Evolutionary conservation across 1,139 yeast species (phyloP).

Genomic region (Suhomyces terraborum): DNA sequence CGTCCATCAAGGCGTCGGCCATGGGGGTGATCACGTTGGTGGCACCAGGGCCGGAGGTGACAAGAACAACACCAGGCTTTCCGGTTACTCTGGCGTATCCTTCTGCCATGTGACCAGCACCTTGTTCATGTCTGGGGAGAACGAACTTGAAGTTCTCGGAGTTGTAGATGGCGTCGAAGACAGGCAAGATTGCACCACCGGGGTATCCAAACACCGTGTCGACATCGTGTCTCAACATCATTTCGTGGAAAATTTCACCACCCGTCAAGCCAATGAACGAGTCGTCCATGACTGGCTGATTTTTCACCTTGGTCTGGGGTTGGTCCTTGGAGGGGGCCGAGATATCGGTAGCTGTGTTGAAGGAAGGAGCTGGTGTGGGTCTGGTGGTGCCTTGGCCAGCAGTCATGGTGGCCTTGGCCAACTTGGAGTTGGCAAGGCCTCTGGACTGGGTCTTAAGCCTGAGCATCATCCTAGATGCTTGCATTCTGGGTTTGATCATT

Average conservation of each 20-base stretch:
- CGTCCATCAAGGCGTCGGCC: constrained; percentile 97
- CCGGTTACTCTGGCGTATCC: constrained; percentile 96
- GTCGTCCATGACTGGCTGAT: constrained; percentile 60
- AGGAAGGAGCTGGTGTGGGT: constrained; percentile 36
- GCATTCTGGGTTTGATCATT: constrained; percentile 14
- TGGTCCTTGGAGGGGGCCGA: constrained; percentile 8
- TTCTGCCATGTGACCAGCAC: constrained; percentile 99
- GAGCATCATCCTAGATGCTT: constrained; percentile 13
- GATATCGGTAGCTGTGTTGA: constrained; percentile 16
- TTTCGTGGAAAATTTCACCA: constrained; percentile 97
- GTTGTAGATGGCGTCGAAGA: constrained; percentile 93
- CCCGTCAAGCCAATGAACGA: constrained; percentile 94
- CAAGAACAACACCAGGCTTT: constrained; percentile 97
- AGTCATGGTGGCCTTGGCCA: constrained; percentile 40
- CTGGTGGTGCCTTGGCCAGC: constrained; percentile 20
- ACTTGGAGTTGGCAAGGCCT: constrained; percentile 35
- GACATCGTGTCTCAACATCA: constrained; percentile 95
- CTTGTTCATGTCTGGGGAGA: constrained; percentile 96
- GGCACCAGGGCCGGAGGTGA: constrained; percentile 98
- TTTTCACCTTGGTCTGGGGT: constrained; percentile 21
- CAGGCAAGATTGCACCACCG: constrained; percentile 98
- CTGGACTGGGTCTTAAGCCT: constrained; percentile 22
- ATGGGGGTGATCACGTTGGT: constrained; percentile 95
- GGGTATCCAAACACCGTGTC: constrained; percentile 95
- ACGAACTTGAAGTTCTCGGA: constrained; percentile 87